A percentile compares a stretch with the other conserved stretches of the same genome.
Conservation (phyloP, 371 early-diverging fungal species). For the Syncephalastrum sp. region DNA sequence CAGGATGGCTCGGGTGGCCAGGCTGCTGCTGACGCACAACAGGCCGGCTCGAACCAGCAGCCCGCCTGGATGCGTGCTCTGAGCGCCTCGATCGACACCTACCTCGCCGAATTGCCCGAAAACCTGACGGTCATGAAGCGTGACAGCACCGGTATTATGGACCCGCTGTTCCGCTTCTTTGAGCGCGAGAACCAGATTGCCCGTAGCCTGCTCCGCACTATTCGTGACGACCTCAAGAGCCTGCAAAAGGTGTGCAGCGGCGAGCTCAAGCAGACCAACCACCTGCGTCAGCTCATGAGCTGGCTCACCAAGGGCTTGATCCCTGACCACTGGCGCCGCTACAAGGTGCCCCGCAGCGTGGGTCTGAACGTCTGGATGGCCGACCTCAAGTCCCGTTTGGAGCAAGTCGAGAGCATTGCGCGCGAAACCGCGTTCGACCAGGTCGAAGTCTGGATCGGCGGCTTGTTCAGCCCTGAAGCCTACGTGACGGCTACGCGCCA, state of each 20-base stretch:
- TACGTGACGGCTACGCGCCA: slow-evolving; percentile 92
- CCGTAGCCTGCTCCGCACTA: slow-evolving; percentile 53
- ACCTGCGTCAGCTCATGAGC: slow-evolving; percentile 67
- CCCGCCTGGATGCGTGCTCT: slow-evolving; percentile 82
- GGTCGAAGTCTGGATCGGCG: slow-evolving; percentile 79
- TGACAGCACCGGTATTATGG: slow-evolving; percentile 47
- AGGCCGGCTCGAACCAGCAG: slow-evolving; percentile 52
- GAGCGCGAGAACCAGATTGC: slow-evolving; percentile 78
- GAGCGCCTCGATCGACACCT: slow-evolving; percentile 51
- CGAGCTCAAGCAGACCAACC: slow-evolving; percentile 85
- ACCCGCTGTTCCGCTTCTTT: slow-evolving; percentile 84
- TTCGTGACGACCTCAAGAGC: slow-evolving; percentile 67
- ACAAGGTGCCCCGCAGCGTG: slow-evolving; percentile 66
- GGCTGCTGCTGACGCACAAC: slow-evolving; percentile 38
- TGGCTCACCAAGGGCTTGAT: slow-evolving; percentile 73
- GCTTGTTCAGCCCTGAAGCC: slow-evolving; percentile 89
- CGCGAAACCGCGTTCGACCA: slow-evolving; percentile 37
- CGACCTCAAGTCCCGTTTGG: slow-evolving; percentile 71
- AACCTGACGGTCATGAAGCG: slow-evolving; percentile 37
- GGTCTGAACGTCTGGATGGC: slow-evolving; percentile 72
- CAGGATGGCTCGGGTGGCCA: slow-evolving; percentile 26
- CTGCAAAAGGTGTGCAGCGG: slow-evolving; percentile 73
- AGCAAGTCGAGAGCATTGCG: slow-evolving; percentile 61
- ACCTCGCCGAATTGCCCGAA: slow-evolving; percentile 66
- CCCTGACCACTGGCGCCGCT: slow-evolving; percentile 77